Percentiles rank a stretch among this genome's conserved stretches.
Conservation (phyloP, 768 basidiomycete genomes). For the Lactifluus subvellereus region DNA sequence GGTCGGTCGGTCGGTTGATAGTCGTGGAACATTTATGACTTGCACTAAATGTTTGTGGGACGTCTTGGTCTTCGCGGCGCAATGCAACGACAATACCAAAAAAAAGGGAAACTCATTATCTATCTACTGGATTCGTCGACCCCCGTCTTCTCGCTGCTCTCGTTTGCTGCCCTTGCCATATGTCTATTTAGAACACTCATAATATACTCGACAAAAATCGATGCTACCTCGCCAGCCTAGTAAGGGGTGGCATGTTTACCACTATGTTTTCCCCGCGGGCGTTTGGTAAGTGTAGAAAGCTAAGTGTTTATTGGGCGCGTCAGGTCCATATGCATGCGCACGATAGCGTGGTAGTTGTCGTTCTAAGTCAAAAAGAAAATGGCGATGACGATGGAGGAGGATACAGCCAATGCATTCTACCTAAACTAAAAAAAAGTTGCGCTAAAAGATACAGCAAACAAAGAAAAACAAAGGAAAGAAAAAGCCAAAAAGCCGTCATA, state of each 20-base stretch:
- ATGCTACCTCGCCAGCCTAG: neutral
- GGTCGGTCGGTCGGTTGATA: constrained; percentile 18
- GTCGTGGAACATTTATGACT: constrained; percentile 34
- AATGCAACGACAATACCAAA: neutral
- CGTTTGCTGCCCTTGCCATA: neutral
- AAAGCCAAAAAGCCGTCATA: neutral
- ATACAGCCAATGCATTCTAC: constrained; percentile 20
- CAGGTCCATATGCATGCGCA: neutral
- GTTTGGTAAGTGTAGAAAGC: neutral
- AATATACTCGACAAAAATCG: constrained; percentile 7
- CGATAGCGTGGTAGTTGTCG: neutral
- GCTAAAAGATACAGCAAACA: constrained; percentile 19
- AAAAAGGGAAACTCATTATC: neutral
- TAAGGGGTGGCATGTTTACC: neutral
- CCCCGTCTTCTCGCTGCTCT: neutral
- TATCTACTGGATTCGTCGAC: neutral
- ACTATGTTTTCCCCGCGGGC: neutral
- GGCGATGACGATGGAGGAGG: constrained; percentile 1
- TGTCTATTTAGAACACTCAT: constrained; percentile 17
- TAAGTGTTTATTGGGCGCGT: neutral
- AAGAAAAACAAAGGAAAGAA: neutral
- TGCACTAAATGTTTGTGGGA: neutral
- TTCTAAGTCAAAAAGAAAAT: constrained; percentile 1
- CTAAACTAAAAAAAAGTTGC: constrained; percentile 9
- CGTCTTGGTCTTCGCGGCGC: neutral